A percentile compares a stretch with the other conserved stretches of the same genome.
Conservation (phyloP, 768 basidiomycete genomes). For the Termitomyces sp. region DNA sequence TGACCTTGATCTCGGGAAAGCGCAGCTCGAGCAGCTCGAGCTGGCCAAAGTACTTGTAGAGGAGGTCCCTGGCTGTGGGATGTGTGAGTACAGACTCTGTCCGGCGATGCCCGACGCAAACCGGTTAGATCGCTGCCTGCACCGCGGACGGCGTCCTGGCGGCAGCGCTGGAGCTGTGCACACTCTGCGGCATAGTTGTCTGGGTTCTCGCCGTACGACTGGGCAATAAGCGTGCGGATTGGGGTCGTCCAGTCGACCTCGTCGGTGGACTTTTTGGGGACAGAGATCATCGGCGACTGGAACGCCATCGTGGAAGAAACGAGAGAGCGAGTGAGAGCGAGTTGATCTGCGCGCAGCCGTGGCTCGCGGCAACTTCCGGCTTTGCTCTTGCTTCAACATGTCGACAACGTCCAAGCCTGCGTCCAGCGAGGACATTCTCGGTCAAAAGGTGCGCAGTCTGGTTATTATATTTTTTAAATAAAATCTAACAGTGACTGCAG, state of each 20-base stretch:
- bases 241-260: slow-evolving; percentile 96
- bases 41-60: slow-evolving; percentile 99
- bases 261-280: slow-evolving; percentile 92
- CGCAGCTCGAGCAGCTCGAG: slow-evolving; percentile 95
- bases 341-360: neutral
- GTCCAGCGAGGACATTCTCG: slow-evolving; percentile 87
- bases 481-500: slow-evolving; percentile 31
- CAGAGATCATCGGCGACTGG: slow-evolving; percentile 86
- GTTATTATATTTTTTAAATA: neutral
- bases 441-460: slow-evolving; percentile 68
- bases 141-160: slow-evolving; percentile 94
- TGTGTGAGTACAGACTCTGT: neutral
- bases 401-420: slow-evolving; percentile 57
- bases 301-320: slow-evolving; percentile 48
- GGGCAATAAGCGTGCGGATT: slow-evolving; percentile 80
- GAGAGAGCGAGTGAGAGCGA: no score
- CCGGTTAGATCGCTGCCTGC: slow-evolving; percentile 97
- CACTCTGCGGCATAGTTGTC: slow-evolving; percentile 86
- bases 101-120: slow-evolving; percentile 23
- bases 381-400: slow-evolving; percentile 25
- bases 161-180: slow-evolving; percentile 81
- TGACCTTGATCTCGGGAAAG: slow-evolving; percentile 94
- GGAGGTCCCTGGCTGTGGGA: slow-evolving; percentile 72
- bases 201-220: slow-evolving; percentile 92
- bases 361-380: slow-evolving; percentile 30